A percentile compares a stretch with the other conserved stretches of the same genome.
Evolutionary conservation across 2,329 filamentous ascomycete genomes (phyloP).

Genomic region (Periglandula ipomoeae): DNA sequence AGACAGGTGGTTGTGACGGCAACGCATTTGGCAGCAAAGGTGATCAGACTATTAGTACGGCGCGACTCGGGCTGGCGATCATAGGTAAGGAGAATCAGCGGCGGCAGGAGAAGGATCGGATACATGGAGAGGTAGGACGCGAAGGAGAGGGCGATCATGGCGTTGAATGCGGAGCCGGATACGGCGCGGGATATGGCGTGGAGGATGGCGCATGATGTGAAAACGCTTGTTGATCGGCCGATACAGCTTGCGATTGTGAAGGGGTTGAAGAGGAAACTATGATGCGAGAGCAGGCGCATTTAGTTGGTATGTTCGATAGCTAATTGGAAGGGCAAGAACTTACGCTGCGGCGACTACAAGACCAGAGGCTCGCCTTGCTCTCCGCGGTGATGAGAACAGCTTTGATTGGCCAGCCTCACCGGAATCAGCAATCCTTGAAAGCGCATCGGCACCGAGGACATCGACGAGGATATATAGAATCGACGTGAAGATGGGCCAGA

Average conservation of each 20-base stretch:
- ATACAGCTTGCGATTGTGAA: conserved; percentile 89
- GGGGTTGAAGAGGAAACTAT: conserved; percentile 85
- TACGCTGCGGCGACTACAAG: conserved; percentile 72
- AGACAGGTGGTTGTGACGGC: conserved; percentile 44
- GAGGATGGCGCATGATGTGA: conserved; percentile 82
- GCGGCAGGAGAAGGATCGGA: conserved; percentile 76
- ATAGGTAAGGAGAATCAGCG: conserved; percentile 71
- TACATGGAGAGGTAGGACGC: conserved; percentile 91
- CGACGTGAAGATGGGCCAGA: conserved; percentile 64
- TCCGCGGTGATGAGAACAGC: conserved; percentile 70
- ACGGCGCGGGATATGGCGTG: conserved; percentile 76
- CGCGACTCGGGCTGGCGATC: conserved; percentile 44
- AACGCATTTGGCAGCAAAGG: conserved; percentile 48
- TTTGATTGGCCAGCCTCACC: conserved; percentile 67
- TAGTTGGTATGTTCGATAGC: neutral
- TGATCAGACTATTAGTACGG: conserved; percentile 23
- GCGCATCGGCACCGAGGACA: conserved; percentile 68
- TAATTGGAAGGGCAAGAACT: conserved; percentile 16
- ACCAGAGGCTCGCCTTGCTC: conserved; percentile 64
- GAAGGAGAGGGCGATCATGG: conserved; percentile 77
- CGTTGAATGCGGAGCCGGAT: conserved; percentile 59
- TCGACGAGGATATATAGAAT: conserved; percentile 76
- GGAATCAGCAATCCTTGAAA: conserved; percentile 72
- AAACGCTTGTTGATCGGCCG: conserved; percentile 77
- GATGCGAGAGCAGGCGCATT: neutral